phyloP scores from a whole-genome alignment of 2,329 filamentous ascomycete genomes.

The Aspergillus uvarum region DNA sequence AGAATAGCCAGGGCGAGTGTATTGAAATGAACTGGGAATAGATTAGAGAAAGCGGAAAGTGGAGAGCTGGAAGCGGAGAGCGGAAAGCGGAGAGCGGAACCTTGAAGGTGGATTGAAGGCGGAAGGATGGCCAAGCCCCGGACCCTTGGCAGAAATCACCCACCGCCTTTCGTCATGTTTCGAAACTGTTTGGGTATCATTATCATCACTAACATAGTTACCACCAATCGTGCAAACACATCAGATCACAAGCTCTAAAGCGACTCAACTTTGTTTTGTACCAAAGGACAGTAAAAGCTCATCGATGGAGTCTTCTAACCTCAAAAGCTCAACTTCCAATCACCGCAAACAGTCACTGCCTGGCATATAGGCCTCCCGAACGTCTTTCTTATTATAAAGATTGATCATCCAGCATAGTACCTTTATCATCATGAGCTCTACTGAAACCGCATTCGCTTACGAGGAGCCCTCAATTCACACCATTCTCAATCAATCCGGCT shows the following conservation, averaged over 20 bases:
- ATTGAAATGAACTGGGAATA: too few relatives aligned
- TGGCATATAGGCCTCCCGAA: background rate
- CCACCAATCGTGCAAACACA: too few relatives aligned
- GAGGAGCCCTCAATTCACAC: slow-evolving; percentile 61
- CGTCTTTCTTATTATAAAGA: too few relatives aligned
- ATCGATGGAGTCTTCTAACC: background rate
- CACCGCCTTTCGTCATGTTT: too few relatives aligned
- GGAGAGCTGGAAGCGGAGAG: too few relatives aligned
- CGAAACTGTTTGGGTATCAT: too few relatives aligned
- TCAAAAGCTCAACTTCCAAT: background rate
- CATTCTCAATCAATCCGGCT: slow-evolving; percentile 61
- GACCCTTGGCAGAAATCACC: background rate
- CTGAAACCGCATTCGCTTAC: slow-evolving; percentile 50
- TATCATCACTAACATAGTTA: too few relatives aligned
- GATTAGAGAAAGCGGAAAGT: too few relatives aligned
- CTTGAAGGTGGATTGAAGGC: too few relatives aligned
- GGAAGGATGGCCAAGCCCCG: background rate
- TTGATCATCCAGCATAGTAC: too few relatives aligned
- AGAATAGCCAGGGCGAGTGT: too few relatives aligned
- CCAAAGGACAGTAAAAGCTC: background rate
- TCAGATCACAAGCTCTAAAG: background rate
- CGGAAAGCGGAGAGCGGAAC: too few relatives aligned
- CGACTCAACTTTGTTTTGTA: background rate
- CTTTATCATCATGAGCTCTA: background rate
- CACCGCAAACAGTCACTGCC: background rate